Evolutionary conservation across 768 basidiomycete species (phyloP).

Genomic region (Russula abietina): DNA sequence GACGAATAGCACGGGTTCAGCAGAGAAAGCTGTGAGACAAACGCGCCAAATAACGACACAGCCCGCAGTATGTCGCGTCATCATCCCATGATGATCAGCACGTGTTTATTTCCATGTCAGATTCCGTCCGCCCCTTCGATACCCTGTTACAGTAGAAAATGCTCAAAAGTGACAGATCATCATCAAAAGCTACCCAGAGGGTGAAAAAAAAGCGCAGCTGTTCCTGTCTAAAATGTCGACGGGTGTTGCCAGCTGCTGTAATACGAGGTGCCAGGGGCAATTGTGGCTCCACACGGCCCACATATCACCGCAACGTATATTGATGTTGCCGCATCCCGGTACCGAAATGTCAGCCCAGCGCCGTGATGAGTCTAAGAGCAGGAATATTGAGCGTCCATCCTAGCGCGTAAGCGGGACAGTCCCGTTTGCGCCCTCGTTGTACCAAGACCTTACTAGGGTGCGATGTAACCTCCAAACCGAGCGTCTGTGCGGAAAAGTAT

Average conservation of each 20-base stretch:
- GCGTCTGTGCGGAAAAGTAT: background rate
- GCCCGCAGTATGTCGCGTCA: background rate
- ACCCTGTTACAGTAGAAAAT: background rate
- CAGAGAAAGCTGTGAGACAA: background rate
- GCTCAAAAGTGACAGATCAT: background rate
- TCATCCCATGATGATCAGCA: background rate
- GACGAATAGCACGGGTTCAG: background rate
- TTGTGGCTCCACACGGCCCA: background rate
- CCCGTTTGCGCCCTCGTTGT: background rate
- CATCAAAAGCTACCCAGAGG: background rate
- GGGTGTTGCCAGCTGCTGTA: background rate
- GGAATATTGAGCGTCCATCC: slow-evolving; percentile 3
- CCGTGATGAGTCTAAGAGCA: background rate
- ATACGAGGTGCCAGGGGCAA: background rate
- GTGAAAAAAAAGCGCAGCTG: background rate
- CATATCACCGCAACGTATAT: background rate
- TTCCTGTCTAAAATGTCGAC: background rate
- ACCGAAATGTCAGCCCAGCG: background rate
- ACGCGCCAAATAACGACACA: background rate
- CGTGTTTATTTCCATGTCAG: background rate
- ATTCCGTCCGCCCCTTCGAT: background rate
- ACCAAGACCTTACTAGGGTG: background rate
- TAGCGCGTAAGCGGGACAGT: background rate
- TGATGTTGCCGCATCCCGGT: background rate
- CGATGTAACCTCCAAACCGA: background rate